Conservation (phyloP, 352 stramenopile genomes). For the Globisporangium canariense region DNA sequence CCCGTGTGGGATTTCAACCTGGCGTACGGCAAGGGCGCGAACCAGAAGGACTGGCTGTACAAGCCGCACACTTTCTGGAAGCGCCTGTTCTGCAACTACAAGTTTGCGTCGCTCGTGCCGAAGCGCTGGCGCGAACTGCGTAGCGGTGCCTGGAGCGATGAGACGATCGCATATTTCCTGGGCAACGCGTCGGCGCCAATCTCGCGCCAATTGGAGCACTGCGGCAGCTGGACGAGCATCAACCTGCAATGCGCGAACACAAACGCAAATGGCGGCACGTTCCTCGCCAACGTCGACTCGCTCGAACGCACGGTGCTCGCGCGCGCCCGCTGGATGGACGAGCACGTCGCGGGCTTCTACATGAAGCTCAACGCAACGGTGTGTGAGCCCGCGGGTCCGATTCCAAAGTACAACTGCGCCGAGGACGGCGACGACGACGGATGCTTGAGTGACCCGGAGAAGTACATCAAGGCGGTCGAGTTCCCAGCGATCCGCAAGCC, state of each 20-base stretch:
- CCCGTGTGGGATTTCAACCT: constrained; percentile 75
- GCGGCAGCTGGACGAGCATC: constrained; percentile 39
- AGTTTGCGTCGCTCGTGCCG: constrained; percentile 53
- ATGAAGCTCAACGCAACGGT: constrained; percentile 17
- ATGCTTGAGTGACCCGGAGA: constrained; percentile 21
- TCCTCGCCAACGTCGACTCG: constrained; percentile 31
- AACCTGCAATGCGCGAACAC: constrained; percentile 61
- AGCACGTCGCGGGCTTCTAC: constrained; percentile 16
- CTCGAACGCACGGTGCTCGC: constrained; percentile 30
- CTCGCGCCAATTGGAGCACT: constrained; percentile 43
- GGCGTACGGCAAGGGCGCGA: constrained; percentile 42
- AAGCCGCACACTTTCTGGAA: constrained; percentile 55
- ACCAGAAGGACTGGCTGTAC: constrained; percentile 52
- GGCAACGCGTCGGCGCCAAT: constrained; percentile 34
- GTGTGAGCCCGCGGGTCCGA: constrained; percentile 11
- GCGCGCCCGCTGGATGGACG: constrained; percentile 53
- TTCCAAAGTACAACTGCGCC: constrained; percentile 27
- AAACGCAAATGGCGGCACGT: constrained; percentile 25
- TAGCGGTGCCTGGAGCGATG: constrained; percentile 45
- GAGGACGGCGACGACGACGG: constrained; percentile 17
- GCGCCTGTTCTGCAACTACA: constrained; percentile 65
- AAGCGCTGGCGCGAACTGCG: constrained; percentile 54
- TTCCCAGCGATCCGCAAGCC: constrained; percentile 20
- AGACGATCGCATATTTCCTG: constrained; percentile 44
- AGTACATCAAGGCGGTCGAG: constrained; percentile 19